phyloP scores from a whole-genome alignment of 306 rosid species.

The Prinsepia uniflora region DNA sequence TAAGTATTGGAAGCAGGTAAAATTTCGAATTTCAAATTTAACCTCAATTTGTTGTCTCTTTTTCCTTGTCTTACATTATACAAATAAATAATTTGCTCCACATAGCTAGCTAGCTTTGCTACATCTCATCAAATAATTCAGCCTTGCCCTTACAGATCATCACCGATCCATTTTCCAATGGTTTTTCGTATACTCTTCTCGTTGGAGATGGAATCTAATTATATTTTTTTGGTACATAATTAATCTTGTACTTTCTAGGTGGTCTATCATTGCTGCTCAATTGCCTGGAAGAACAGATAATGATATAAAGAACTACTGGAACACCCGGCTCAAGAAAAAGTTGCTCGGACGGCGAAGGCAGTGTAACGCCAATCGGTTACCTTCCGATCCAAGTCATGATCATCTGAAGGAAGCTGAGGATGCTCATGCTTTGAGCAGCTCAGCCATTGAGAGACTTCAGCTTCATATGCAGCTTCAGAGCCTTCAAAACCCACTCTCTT shows the following conservation, averaged over 20 bases:
- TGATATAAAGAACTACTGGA: constrained; percentile 97
- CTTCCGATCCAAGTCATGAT: constrained; percentile 16
- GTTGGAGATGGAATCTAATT: constrained; percentile 31
- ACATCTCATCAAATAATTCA: not conserved
- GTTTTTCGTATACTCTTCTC: constrained; percentile 14
- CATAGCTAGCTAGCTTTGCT: not conserved
- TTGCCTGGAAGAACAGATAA: constrained; percentile 98
- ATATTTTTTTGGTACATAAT: constrained; percentile 7
- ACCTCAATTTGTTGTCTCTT: constrained; percentile 49
- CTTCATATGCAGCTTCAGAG: constrained; percentile 90
- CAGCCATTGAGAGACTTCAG: constrained; percentile 93
- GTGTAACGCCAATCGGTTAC: constrained; percentile 23
- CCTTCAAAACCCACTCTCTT: constrained; percentile 73
- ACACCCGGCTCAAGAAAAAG: constrained; percentile 89
- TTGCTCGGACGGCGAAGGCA: constrained; percentile 83
- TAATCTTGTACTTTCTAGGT: constrained; percentile 48
- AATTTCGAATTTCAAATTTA: not conserved
- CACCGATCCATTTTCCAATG: constrained; percentile 8
- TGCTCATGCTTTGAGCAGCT: constrained; percentile 51
- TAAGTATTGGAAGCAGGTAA: constrained; percentile 99
- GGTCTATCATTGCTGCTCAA: constrained; percentile 99
- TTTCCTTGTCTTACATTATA: constrained; percentile 35
- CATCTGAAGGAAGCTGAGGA: constrained; percentile 37
- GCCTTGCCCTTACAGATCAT: not conserved
- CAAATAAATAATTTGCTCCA: not conserved